Percentiles rank a stretch among this genome's conserved stretches.
These are phyloP conservation scores for Petunia secreta DNA, from an alignment of 257 asterid genomes.

Conservation along the genomic window DNA sequence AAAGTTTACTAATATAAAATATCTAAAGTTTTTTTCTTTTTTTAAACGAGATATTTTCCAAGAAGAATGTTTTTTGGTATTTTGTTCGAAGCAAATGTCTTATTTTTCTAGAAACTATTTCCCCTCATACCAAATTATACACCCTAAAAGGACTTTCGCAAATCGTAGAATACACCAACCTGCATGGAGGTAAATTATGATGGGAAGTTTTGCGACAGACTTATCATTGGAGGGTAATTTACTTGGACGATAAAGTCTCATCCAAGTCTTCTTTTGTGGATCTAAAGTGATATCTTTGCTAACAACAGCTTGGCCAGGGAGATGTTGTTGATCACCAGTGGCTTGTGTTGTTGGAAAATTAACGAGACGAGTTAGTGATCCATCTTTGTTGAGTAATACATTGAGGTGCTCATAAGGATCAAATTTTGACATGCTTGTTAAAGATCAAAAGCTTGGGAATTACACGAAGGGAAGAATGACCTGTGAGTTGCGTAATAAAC, in stretches of 20 bases:
- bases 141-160: too few species aligned
- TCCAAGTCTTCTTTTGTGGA: constrained; percentile 61
- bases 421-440: constrained; percentile 56
- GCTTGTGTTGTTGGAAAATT: constrained; percentile 65
- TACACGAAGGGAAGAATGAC: neutral
- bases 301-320: constrained; percentile 48
- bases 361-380: constrained; percentile 67
- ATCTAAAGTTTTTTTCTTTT: too few species aligned
- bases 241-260: constrained; percentile 80
- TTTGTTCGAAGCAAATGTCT: too few species aligned
- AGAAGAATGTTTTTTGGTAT: too few species aligned
- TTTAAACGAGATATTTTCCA: too few species aligned
- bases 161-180: constrained; percentile 33
- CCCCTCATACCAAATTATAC: too few species aligned
- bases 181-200: constrained; percentile 62
- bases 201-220: constrained; percentile 65
- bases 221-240: constrained; percentile 56
- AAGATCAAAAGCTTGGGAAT: neutral
- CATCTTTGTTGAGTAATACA: constrained; percentile 57
- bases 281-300: constrained; percentile 77
- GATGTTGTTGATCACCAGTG: constrained; percentile 49
- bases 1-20: too few species aligned
- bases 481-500: neutral
- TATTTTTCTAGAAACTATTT: too few species aligned
- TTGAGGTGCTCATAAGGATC: constrained; percentile 78